Conservation (phyloP, 768 basidiomycete genomes). For the Albatrellus ellisii region DNA sequence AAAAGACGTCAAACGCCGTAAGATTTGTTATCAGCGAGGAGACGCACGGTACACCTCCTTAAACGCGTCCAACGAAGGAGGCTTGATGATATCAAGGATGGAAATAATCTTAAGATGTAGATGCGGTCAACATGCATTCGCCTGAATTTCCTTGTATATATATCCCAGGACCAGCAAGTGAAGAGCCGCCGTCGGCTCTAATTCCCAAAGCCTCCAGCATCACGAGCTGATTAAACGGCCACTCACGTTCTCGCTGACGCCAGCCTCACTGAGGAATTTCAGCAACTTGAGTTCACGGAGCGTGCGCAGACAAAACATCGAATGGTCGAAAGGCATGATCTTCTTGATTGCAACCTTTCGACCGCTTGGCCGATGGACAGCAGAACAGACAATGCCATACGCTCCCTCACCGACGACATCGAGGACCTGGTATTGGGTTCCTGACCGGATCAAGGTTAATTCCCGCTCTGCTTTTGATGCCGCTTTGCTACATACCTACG, state of each 20-base stretch:
- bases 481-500: conserved; percentile 37
- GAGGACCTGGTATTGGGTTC: conserved; percentile 49
- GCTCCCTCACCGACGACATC: conserved; percentile 92
- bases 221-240: background rate
- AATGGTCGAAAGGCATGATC: conserved; percentile 90
- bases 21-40: conserved; percentile 1
- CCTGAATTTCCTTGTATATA: background rate
- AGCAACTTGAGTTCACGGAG: conserved; percentile 47
- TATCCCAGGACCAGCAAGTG: background rate
- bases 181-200: background rate
- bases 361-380: conserved; percentile 62
- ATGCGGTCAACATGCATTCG: background rate
- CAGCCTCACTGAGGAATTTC: conserved; percentile 78
- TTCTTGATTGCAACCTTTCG: conserved; percentile 93
- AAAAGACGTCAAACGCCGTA: conserved; percentile 1
- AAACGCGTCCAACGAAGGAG: conserved; percentile 66
- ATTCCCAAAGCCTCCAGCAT: background rate
- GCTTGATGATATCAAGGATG: conserved; percentile 82
- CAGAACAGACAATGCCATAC: conserved; percentile 87
- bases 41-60: conserved; percentile 70
- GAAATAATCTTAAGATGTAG: conserved; percentile 59
- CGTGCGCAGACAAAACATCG: conserved; percentile 74
- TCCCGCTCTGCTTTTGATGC: background rate
- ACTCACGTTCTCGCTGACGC: conserved; percentile 76
- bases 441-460: no score